A percentile compares a stretch with the other conserved stretches of the same genome.
These are phyloP conservation scores for Fraxinus excelsior DNA, from an alignment of 257 asterid species.

Conservation along the genomic window DNA sequence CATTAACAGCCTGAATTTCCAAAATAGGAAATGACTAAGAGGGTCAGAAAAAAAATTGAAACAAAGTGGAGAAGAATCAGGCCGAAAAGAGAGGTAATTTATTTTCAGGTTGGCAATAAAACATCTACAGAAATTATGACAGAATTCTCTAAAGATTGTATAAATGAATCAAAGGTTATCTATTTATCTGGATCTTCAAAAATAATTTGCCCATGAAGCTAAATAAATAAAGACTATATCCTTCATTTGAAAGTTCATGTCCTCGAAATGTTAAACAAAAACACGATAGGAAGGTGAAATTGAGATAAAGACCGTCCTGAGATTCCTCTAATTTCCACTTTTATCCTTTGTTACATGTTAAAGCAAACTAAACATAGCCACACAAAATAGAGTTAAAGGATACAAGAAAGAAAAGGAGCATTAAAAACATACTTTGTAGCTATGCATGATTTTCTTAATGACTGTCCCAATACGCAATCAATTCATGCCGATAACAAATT, in stretches of 20 bases:
- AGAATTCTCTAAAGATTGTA: background rate
- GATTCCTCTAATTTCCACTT: background rate
- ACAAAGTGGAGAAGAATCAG: background rate
- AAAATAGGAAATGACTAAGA: constrained; percentile 1
- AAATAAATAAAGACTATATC: background rate
- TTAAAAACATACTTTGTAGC: background rate
- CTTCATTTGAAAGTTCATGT: background rate
- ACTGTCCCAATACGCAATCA: background rate
- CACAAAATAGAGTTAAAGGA: constrained; percentile 1
- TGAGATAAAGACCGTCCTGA: background rate
- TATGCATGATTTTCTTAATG: background rate
- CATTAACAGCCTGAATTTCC: constrained; percentile 43
- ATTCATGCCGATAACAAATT: background rate
- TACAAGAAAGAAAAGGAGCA: background rate
- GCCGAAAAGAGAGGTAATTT: constrained; percentile 10
- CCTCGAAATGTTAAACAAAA: background rate
- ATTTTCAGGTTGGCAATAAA: constrained; percentile 7
- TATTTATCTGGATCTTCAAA: constrained; percentile 1
- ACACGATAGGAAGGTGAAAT: background rate
- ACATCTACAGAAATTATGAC: background rate
- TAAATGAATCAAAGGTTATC: background rate
- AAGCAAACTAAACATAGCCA: background rate
- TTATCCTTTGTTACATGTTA: background rate
- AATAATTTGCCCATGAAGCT: background rate
- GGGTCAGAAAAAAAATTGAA: constrained; percentile 15